Base-by-base conservation (phyloP, 345 rosid genomes). In the Pistacia atlantica region DNA sequence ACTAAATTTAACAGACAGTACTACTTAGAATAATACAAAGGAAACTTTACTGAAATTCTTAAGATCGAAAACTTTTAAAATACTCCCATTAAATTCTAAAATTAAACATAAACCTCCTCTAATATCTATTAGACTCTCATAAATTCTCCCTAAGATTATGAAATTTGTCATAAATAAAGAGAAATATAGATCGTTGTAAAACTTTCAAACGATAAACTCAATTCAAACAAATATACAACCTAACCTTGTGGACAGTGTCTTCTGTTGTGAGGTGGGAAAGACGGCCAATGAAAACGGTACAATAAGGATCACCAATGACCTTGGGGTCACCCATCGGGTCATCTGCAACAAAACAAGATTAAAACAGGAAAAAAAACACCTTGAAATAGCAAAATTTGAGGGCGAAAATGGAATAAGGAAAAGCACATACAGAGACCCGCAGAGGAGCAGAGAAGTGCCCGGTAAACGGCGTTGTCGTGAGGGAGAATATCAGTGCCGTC, bases 401-500 rank as follows among this genome's bases (percentile, higher is more conserved):
- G 69, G n/a, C 18, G 37, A 9, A 57, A 13, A 45, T 54, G 10
- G 17, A 12, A 13, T 68, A 37, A 62, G 60, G 25, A 35, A 28
- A 61, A 77, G 52, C 3, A 20, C 14, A 49, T 87, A 93, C 98
- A 92, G 86, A 95, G 93, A 71, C 89, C 89, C 64, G 93, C 89
- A 45, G 91, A 80, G 78, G 91, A 93, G 83, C 98, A 93, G 84
- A 93, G 97, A 4, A 84, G 87, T 74, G 99, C 94, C 18, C 98
- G 92, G 79, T 85, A 88, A 11, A 93, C 83, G 72, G 83, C 97
- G 83, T 89, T 89, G 78, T 93, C 98, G 71, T 90, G 99, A 42
- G 97, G 93, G 33, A 84, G 86, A 76, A 89, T 71, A 62, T 89
- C 99, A 25, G 94, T 93, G 84, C 99, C 98, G 84, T 96, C 97